A percentile compares a stretch with the other conserved stretches of the same genome.
These are phyloP conservation scores for Paramyrothecium sp. DNA, from an alignment of 2,329 filamentous ascomycete species.

Conservation along the genomic window DNA sequence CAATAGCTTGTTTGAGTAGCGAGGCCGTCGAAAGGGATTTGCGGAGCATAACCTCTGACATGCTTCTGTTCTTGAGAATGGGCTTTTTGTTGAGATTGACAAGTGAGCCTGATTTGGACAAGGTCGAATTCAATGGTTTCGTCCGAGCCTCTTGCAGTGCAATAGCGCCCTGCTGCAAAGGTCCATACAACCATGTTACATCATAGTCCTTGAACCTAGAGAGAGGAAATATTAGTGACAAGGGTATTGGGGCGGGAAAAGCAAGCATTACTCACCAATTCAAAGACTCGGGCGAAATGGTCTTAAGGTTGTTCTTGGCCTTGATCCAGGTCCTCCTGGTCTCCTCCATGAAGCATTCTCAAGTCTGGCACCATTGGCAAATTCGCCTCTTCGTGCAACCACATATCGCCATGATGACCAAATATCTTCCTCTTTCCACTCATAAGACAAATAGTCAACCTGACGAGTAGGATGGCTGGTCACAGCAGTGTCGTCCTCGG, in stretches of 20 bases:
- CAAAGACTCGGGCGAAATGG: too few species aligned
- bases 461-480: constrained; percentile 76
- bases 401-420: constrained; percentile 98
- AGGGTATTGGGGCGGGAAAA: too few species aligned
- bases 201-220: too few species aligned
- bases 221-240: too few species aligned
- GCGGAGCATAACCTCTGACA: constrained; percentile 94
- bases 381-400: constrained; percentile 73
- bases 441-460: constrained; percentile 97
- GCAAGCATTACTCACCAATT: too few species aligned
- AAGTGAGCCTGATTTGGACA: constrained; percentile 65
- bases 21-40: constrained; percentile 94
- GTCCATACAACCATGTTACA: constrained; percentile 96
- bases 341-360: too few species aligned
- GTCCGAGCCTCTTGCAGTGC: constrained; percentile 47
- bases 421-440: constrained; percentile 97
- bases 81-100: constrained; percentile 72
- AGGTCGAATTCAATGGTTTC: constrained; percentile 36
- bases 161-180: constrained; percentile 71
- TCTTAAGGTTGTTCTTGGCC: too few species aligned
- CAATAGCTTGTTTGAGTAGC: constrained; percentile 83
- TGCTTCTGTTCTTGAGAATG: constrained; percentile 93
- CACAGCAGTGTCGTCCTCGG: constrained; percentile 78
- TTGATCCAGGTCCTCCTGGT: too few species aligned
- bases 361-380: constrained; percentile 79